Evolutionary conservation across 2,329 filamentous ascomycete species (phyloP).

Genomic region (Colletotrichum eleusines): DNA sequence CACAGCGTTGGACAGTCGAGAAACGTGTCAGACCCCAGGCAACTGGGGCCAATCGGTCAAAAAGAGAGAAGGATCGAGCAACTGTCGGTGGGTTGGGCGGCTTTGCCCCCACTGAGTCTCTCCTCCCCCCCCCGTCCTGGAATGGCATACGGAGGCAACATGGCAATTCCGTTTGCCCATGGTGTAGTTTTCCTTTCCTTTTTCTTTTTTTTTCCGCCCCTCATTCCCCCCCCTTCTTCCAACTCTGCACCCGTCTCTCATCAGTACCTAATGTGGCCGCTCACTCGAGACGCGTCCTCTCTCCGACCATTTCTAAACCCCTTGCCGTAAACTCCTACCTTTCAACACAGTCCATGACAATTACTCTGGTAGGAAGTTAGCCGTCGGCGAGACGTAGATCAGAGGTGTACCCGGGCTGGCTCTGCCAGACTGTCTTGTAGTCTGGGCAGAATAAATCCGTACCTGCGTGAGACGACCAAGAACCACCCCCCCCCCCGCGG

Average conservation of each 20-base stretch:
- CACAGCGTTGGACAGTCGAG: background rate
- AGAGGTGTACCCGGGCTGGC: too few relatives aligned
- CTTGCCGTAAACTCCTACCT: background rate
- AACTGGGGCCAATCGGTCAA: background rate
- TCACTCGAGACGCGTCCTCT: background rate
- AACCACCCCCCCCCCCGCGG: background rate
- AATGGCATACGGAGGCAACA: background rate
- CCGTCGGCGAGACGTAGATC: background rate
- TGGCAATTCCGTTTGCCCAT: constrained; percentile 32
- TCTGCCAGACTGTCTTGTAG: background rate
- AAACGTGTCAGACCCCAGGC: constrained; percentile 10
- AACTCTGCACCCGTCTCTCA: background rate
- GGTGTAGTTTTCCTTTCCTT: background rate
- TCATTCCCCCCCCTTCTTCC: too few relatives aligned
- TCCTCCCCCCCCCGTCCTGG: background rate
- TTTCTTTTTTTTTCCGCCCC: background rate
- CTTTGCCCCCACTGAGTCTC: background rate
- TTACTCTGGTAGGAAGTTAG: background rate
- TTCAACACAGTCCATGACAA: background rate
- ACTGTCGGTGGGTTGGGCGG: constrained; percentile 1
- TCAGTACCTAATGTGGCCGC: background rate
- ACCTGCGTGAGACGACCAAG: background rate
- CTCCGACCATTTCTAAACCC: background rate
- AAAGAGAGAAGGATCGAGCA: background rate
- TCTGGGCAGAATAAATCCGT: background rate